Conservation (phyloP, 345 rosid genomes). For the Citrus trifoliata region DNA sequence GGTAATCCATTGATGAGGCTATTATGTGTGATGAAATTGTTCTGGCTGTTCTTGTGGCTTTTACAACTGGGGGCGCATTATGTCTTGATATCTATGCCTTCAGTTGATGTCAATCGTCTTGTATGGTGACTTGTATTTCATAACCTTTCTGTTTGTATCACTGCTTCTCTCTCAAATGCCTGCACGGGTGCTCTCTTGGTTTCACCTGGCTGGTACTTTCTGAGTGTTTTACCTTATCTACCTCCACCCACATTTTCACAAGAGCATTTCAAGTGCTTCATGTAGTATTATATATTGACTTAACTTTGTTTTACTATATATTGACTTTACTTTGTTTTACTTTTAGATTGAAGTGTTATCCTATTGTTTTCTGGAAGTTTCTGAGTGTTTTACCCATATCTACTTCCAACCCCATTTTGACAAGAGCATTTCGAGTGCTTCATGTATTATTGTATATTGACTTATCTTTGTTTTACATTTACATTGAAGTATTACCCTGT, state of each 20-base stretch:
- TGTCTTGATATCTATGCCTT: background rate
- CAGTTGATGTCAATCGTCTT: background rate
- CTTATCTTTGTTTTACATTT: background rate
- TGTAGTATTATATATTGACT: background rate
- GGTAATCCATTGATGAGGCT: background rate
- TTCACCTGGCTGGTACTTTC: background rate
- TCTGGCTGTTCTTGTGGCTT: background rate
- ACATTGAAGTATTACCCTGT: conserved; percentile 1
- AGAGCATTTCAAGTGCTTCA: background rate
- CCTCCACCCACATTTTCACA: background rate
- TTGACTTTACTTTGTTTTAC: background rate
- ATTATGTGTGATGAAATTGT: background rate
- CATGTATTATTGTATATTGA: background rate
- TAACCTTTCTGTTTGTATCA: background rate
- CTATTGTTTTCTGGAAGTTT: background rate
- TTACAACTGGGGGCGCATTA: background rate
- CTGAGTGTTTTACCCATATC: too few relatives aligned
- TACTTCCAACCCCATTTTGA: too few relatives aligned
- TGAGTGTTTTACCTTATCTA: background rate
- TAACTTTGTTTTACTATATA: background rate
- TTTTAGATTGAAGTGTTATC: background rate
- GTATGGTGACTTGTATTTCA: background rate
- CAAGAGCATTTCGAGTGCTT: background rate
- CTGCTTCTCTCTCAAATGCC: background rate
- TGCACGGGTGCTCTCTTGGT: background rate